Base-by-base conservation (phyloP, 1,139 yeast genomes). In the Yamadazyma membranifaciens region DNA sequence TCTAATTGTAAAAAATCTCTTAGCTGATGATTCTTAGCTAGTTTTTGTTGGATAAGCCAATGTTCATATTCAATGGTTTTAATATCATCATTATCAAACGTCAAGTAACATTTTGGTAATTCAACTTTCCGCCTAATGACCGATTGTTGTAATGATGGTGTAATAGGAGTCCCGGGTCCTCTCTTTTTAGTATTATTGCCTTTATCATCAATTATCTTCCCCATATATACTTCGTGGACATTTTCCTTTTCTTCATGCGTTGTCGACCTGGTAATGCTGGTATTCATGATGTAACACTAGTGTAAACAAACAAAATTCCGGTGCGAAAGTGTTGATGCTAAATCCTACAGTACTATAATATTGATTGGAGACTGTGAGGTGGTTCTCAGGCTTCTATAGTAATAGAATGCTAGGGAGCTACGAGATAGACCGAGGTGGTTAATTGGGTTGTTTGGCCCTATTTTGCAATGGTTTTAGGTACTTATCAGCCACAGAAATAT, bases 151-250 rank as follows among this genome's bases (percentile, higher is more conserved):
- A 49, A 47, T 12, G 59, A 49, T 9, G 59, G 58, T 9, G 59
- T 48, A 32, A 61, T 43, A 2, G 68, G 68, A 3, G 68, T 60
- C 3, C 57, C 47, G 9, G 67, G 62, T 1, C 56, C 58, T 36
- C 68, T 47, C 43, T 62, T 62, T 22, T 45, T 33, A 6, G 15
- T 29, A 9, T 17, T 20, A 12, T 13, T 34, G 14, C 5, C 32
- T 16, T 20, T 20, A 6, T 7, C 13, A 26, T 26, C 29, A 5
- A 12, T 12, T 5, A 14, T 12, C 31, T 29, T 12, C 15, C 10
- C 17, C 10, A 29, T 9, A 11, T 12, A 11, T 6, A 29, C 10
- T 10, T 12, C 38, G n/a, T 27, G 31, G 3, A 24, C 30, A 25
- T 35, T 27, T 34, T 36, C 40, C 17, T 41, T 32, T 12, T 29